phyloP scores from a whole-genome alignment of 2,329 filamentous ascomycete genomes.

The Sporothrix pallida region DNA sequence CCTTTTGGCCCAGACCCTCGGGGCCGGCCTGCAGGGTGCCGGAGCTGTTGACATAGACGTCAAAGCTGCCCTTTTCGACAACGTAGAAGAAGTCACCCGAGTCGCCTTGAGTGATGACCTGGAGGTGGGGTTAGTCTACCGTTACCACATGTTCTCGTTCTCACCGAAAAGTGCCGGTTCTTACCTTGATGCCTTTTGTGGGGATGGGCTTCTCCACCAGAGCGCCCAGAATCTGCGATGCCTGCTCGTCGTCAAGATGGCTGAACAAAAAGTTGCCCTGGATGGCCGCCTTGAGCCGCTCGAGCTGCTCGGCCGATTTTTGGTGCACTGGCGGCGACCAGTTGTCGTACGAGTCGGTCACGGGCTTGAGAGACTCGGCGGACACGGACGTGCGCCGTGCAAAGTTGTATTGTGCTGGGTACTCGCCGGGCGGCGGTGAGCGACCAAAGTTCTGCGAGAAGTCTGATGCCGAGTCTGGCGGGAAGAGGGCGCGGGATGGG shows the following conservation, averaged over 20 bases:
- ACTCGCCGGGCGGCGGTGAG: conserved; percentile 65
- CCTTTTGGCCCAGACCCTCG: conserved; percentile 82
- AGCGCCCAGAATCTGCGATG: conserved; percentile 82
- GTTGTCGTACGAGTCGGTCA: conserved; percentile 79
- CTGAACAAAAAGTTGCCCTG: conserved; percentile 91
- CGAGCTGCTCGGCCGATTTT: conserved; percentile 81
- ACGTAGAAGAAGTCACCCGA: conserved; percentile 98
- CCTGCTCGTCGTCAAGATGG: conserved; percentile 93
- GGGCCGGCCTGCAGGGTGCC: conserved; percentile 79
- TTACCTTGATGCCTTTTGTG: conserved; percentile 78
- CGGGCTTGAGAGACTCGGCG: conserved; percentile 92
- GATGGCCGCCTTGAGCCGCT: conserved; percentile 80
- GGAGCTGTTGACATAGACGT: conserved; percentile 83
- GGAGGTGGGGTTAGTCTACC: conserved; percentile 38
- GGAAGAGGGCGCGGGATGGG: conserved; percentile 27
- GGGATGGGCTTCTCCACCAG: conserved; percentile 95
- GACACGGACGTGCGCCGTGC: conserved; percentile 94
- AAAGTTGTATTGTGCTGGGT: conserved; percentile 93
- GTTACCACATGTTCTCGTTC: not conserved
- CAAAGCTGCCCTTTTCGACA: conserved; percentile 87
- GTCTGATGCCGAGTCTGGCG: conserved; percentile 23
- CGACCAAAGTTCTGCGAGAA: conserved; percentile 58
- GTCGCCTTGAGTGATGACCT: conserved; percentile 95
- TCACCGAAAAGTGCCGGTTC: conserved; percentile 29
- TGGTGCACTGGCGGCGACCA: conserved; percentile 87